Conservation (phyloP, 345 rosid species). For the Barbarea vulgaris region DNA sequence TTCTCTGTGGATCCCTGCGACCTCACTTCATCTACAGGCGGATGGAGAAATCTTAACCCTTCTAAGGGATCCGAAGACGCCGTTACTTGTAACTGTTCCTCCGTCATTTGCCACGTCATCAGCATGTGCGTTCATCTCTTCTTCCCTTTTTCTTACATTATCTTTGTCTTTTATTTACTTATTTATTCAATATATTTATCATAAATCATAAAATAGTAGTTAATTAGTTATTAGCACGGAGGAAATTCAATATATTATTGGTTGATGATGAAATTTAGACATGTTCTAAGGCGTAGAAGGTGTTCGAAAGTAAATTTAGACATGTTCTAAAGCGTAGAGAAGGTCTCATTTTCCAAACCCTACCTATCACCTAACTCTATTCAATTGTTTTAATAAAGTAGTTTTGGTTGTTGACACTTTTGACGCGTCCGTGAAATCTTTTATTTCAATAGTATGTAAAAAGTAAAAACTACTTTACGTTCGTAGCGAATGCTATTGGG, state of each 20-base stretch:
- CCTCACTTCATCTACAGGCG: conserved; percentile 12
- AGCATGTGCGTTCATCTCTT: conserved; percentile 31
- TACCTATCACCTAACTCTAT: neutral
- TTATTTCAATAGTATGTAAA: neutral
- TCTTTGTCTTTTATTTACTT: neutral
- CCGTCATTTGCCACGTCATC: conserved; percentile 49
- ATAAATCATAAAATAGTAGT: neutral
- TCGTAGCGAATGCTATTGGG: neutral
- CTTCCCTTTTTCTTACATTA: neutral
- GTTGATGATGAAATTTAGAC: neutral
- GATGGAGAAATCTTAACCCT: conserved; percentile 42
- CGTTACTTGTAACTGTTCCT: conserved; percentile 52
- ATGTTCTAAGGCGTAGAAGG: too few species aligned
- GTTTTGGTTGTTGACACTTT: conserved; percentile 12
- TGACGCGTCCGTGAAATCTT: conserved; percentile 17
- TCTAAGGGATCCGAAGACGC: conserved; percentile 26
- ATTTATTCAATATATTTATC: neutral
- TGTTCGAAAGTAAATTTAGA: too few species aligned
- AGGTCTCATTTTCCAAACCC: neutral
- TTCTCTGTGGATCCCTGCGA: conserved; percentile 62
- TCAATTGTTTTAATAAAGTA: neutral
- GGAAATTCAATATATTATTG: neutral
- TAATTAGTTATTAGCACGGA: neutral
- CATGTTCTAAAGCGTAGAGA: too few species aligned
- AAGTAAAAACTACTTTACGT: too few species aligned